Evolutionary conservation across 2,329 filamentous ascomycete genomes (phyloP), one percentile per base, ranked within the genome.

Genomic region (Helotiales sp.): DNA sequence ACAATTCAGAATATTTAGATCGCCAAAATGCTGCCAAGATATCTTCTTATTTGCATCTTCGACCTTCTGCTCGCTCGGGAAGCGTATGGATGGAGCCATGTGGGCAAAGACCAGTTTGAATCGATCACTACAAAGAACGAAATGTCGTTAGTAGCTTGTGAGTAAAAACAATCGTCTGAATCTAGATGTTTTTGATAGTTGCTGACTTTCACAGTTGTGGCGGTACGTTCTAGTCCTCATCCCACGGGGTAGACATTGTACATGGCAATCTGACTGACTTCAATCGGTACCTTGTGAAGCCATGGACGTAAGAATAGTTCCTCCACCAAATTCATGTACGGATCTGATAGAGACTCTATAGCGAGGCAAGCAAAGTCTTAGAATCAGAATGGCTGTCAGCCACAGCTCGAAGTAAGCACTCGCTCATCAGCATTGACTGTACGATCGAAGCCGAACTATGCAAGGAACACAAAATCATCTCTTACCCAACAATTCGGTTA

Each of bases 401-500:
- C 22, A 59, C 61, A 6, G 68, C 75, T 34, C 68, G 75, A 40
- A 65, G 66, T 5, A 68, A 74, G 45, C 57, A 67, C 26, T 60
- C 50, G 15, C 63, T 80, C 1, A 64, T 79, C 30, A 81, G 78
- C 64, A 71, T 85, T 20, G 80, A 85, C 73, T 85, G 83, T 70
- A 72, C 74, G 2, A 64, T 69, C 1, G 70, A 76, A 2, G n/a
- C 70, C 2, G 67, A 74, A 6, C 69, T 83, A n/a, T 85, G 83
- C 71, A 69, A 76, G 58, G 77, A 81, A 28, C 74, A 79, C 54
- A 77, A 78, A 26, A 76, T 85, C 32, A 75, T 77, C 13, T 84
- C 83, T 0, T 84, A 82, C 66, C 83, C 83, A 2, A 77, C 83
- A 6, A 79, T 86, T 40, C 79, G 83, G 0, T 78, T 82, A 10